Percentiles rank a stretch among this genome's conserved stretches.
Conservation (phyloP, 179 eudicot genomes). For the Spinacia oleracea region DNA sequence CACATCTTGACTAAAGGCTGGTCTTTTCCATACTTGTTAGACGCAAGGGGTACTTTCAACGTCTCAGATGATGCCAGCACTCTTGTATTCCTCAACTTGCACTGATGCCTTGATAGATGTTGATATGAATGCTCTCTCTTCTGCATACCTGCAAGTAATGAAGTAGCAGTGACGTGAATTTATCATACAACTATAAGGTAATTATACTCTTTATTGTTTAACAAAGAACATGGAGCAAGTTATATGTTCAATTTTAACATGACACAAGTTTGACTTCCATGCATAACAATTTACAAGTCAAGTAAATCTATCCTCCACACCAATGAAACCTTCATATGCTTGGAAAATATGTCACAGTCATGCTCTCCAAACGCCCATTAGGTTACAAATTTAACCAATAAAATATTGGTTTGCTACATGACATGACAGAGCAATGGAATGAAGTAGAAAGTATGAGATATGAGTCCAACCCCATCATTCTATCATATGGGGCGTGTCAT, state of each 20-base stretch:
- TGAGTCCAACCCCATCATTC: too few species aligned
- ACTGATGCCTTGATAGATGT: slow-evolving; percentile 23
- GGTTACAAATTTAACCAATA: background rate
- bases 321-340: slow-evolving; percentile 1
- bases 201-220: background rate
- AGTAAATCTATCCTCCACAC: background rate
- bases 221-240: background rate
- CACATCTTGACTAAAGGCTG: slow-evolving; percentile 87
- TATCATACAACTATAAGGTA: background rate
- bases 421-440: background rate
- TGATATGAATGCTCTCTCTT: slow-evolving; percentile 11
- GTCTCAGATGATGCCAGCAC: slow-evolving; percentile 31
- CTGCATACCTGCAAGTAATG: slow-evolving; percentile 8
- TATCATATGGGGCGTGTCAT: too few species aligned
- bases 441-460: background rate
- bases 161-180: background rate
- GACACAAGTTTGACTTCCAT: slow-evolving; percentile 4
- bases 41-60: slow-evolving; percentile 24
- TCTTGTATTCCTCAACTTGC: slow-evolving; percentile 27
- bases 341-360: background rate
- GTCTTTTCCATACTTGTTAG: slow-evolving; percentile 30
- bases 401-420: background rate
- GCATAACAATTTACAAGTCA: slow-evolving; percentile 2
- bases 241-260: background rate
- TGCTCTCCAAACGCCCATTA: background rate